Conservation (phyloP, 257 asterid genomes). For the Solanum corneliomulleri region DNA sequence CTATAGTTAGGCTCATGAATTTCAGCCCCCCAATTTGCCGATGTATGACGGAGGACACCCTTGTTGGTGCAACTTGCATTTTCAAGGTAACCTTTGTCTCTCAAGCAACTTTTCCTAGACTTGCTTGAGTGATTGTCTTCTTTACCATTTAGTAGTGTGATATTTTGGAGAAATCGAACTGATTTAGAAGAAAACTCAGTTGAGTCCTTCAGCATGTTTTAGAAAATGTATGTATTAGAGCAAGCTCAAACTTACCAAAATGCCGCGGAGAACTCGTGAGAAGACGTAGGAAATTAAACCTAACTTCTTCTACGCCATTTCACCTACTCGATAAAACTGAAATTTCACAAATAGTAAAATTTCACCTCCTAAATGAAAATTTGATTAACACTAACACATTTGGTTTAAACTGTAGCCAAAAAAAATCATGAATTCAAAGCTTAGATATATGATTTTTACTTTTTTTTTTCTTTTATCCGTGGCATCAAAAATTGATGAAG, state of each 20-base stretch:
- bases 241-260: background rate
- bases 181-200: no score
- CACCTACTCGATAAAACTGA: background rate
- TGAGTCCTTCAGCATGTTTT: background rate
- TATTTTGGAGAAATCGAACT: background rate
- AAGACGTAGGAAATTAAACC: background rate
- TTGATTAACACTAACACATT: background rate
- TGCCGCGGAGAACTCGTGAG: background rate
- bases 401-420: no score
- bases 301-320: background rate
- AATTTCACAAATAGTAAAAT: no score
- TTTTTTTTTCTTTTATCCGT: no score
- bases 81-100: slow-evolving; percentile 59
- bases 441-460: background rate
- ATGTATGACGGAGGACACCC: slow-evolving; percentile 57
- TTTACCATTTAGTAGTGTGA: background rate
- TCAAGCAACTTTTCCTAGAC: slow-evolving; percentile 52
- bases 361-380: background rate
- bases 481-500: background rate
- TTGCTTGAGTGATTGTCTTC: background rate
- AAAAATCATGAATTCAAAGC: background rate
- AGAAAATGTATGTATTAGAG: background rate
- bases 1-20: slow-evolving; percentile 69
- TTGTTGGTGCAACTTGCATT: slow-evolving; percentile 57
- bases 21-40: slow-evolving; percentile 77